These are phyloP conservation scores for Azolla pinnata DNA, from an alignment of 75 land plant genomes.

Conservation along the genomic window DNA sequence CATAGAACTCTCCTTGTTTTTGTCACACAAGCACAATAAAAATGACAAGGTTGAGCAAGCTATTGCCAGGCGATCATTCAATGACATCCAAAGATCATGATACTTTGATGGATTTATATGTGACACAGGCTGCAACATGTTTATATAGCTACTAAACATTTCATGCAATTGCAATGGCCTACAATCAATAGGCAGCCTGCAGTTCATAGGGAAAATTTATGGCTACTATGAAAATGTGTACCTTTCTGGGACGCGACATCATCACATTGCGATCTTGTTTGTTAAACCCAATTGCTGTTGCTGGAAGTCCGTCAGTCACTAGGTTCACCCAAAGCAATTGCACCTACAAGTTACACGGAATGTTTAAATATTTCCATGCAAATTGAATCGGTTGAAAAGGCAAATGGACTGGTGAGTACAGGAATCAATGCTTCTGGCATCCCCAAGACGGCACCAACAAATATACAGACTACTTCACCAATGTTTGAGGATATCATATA, in stretches of 20 bases:
- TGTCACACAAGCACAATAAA: too few relatives aligned
- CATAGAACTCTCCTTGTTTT: too few relatives aligned
- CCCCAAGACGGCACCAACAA: slow-evolving; percentile 95
- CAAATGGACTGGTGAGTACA: too few relatives aligned
- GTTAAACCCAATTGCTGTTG: slow-evolving; percentile 98
- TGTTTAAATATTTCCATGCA: background rate
- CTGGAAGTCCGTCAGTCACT: slow-evolving; percentile 98
- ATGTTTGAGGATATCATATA: slow-evolving; percentile 99
- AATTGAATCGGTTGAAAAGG: background rate
- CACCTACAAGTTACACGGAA: slow-evolving; percentile 41
- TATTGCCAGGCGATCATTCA: too few relatives aligned
- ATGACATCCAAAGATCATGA: background rate
- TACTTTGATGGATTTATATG: too few relatives aligned
- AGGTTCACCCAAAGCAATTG: slow-evolving; percentile 97
- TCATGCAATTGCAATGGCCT: too few relatives aligned
- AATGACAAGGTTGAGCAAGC: too few relatives aligned
- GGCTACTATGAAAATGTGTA: too few relatives aligned
- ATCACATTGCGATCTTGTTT: slow-evolving; percentile 92
- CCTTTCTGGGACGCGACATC: slow-evolving; percentile 93
- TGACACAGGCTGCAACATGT: background rate
- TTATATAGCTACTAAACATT: background rate
- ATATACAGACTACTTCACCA: slow-evolving; percentile 99
- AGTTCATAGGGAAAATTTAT: too few relatives aligned
- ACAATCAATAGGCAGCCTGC: too few relatives aligned
- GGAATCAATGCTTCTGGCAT: slow-evolving; percentile 96